phyloP scores from a whole-genome alignment of 2,329 filamentous ascomycete genomes.

The Ilyonectria mors-panacis region DNA sequence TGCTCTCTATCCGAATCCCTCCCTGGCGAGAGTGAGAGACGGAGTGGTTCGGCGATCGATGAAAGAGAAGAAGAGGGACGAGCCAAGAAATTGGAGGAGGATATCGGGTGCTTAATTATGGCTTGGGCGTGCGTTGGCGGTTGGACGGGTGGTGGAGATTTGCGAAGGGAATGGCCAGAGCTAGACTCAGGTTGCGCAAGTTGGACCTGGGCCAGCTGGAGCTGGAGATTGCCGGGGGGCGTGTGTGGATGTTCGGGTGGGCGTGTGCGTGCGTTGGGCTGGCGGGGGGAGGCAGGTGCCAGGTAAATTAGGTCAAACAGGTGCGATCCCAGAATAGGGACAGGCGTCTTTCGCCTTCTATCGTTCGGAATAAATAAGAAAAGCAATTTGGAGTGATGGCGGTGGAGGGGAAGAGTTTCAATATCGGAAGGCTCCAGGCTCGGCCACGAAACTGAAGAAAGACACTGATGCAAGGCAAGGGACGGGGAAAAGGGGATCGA shows the following conservation, averaged over 20 bases:
- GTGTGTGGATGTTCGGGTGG: neutral
- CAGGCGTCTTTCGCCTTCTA: too few relatives aligned
- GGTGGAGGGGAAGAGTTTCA: neutral
- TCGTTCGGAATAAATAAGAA: neutral
- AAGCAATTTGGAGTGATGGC: neutral
- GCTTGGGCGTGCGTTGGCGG: constrained; percentile 18
- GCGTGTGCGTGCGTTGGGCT: neutral
- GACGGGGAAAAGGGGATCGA: constrained; percentile 4
- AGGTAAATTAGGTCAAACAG: constrained; percentile 38
- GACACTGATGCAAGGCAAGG: neutral
- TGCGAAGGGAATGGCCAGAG: constrained; percentile 19
- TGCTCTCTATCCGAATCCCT: constrained; percentile 3
- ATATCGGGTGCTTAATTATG: constrained; percentile 25
- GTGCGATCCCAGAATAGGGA: constrained; percentile 19
- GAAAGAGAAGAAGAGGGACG: neutral
- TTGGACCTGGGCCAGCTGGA: constrained; percentile 14
- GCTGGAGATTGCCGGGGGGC: constrained; percentile 23
- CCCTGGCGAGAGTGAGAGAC: constrained; percentile 6
- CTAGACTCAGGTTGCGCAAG: constrained; percentile 16
- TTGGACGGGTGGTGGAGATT: constrained; percentile 29
- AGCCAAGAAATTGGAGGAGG: constrained; percentile 12
- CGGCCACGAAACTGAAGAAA: too few relatives aligned
- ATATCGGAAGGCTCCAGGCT: neutral
- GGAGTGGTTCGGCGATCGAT: constrained; percentile 1
- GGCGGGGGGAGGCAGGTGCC: constrained; percentile 36